Conservation (phyloP, 1,139 yeast genomes). For the Trichomonascaceae sp. region DNA sequence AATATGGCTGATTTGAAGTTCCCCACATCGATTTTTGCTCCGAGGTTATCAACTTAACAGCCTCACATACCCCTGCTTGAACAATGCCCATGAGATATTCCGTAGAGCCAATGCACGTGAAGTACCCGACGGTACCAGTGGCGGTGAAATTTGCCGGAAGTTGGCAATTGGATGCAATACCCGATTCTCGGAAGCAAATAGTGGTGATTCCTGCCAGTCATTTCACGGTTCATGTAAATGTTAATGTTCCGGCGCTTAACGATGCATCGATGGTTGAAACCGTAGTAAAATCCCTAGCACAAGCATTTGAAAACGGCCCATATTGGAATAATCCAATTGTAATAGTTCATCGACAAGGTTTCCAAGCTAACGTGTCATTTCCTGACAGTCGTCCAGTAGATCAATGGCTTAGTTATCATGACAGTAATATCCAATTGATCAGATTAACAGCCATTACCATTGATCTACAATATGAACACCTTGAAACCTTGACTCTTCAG, state of each 20-base stretch:
- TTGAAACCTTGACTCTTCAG: background rate
- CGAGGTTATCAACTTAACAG: background rate
- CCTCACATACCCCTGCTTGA: background rate
- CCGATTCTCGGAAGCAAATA: background rate
- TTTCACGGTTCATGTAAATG: background rate
- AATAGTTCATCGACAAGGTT: background rate
- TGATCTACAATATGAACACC: background rate
- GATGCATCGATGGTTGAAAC: background rate
- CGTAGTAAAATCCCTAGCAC: background rate
- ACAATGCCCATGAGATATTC: background rate
- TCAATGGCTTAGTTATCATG: background rate
- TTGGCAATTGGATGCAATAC: background rate
- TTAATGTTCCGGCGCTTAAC: background rate
- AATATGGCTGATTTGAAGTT: constrained; percentile 8
- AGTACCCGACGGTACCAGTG: background rate
- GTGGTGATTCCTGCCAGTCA: background rate
- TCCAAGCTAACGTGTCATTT: background rate
- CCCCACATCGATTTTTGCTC: background rate
- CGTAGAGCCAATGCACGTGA: background rate
- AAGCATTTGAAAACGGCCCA: background rate
- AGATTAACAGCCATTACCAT: background rate
- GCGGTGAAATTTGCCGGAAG: background rate
- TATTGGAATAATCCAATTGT: background rate
- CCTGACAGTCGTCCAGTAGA: background rate
- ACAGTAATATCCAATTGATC: background rate